These are phyloP conservation scores for Nepenthes gracilis DNA, from an alignment of 148 eudicot genomes.

Conservation along the genomic window DNA sequence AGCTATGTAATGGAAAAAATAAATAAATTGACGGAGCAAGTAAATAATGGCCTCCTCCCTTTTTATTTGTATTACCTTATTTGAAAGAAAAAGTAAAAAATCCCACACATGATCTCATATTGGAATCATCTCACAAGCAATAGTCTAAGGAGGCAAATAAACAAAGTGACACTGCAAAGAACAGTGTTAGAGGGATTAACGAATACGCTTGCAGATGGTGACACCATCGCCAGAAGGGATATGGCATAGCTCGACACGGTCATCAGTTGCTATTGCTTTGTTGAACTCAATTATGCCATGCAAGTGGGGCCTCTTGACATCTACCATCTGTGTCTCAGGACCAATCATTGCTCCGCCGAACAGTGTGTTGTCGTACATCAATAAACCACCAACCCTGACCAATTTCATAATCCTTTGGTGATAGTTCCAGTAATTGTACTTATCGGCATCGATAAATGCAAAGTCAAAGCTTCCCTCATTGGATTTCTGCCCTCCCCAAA, in stretches of 20 bases:
- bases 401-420: conserved; percentile 47
- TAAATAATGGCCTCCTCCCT: no score
- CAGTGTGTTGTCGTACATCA: conserved; percentile 50
- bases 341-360: conserved; percentile 47
- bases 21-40: no score
- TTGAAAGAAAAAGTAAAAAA: no score
- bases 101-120: no score
- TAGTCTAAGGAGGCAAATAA: no score
- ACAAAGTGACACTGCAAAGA: no score
- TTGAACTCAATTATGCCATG: not conserved
- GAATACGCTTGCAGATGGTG: conserved; percentile 34
- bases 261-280: not conserved
- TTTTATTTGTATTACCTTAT: no score
- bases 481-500: no score
- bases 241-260: not conserved
- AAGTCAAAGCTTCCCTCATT: conserved; percentile 53
- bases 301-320: not conserved
- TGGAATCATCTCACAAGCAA: no score
- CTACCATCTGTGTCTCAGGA: not conserved
- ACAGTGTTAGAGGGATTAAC: not conserved
- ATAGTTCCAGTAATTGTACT: conserved; percentile 32
- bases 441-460: conserved; percentile 67
- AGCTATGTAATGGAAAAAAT: no score
- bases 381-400: conserved; percentile 42
- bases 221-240: conserved; percentile 3